Evolutionary conservation across 345 rosid species (phyloP).

Genomic region (Limnanthes douglasii): DNA sequence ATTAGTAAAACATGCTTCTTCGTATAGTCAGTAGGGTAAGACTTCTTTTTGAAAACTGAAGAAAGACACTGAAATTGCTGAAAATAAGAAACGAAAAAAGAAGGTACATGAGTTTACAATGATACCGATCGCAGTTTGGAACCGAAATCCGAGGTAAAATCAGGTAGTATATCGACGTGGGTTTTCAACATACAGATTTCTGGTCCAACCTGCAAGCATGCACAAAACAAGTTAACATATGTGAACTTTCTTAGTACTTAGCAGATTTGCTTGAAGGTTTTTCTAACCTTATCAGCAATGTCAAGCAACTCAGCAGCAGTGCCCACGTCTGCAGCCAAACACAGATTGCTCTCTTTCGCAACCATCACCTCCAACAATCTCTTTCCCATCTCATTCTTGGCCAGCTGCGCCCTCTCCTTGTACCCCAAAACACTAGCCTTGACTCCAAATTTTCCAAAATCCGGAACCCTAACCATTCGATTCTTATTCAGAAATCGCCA

Average conservation of each 20-base stretch:
- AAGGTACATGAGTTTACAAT: neutral
- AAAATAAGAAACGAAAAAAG: neutral
- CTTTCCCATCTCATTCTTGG: conserved; percentile 66
- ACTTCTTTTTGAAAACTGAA: too few relatives aligned
- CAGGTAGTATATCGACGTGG: conserved; percentile 91
- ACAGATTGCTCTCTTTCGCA: conserved; percentile 75
- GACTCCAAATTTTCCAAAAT: conserved; percentile 19
- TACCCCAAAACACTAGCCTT: conserved; percentile 34
- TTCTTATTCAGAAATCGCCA: conserved; percentile 69
- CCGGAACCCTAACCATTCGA: conserved; percentile 49
- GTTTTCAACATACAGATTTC: conserved; percentile 93
- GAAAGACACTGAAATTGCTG: too few relatives aligned
- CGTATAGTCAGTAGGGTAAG: too few relatives aligned
- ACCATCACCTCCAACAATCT: conserved; percentile 72
- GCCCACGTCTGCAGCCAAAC: conserved; percentile 93
- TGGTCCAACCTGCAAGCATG: conserved; percentile 64
- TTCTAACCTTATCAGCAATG: conserved; percentile 64
- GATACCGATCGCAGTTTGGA: conserved; percentile 69
- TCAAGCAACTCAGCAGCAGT: conserved; percentile 82
- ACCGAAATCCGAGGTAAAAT: conserved; percentile 88
- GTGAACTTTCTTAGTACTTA: too few relatives aligned
- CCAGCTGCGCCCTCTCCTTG: conserved; percentile 48
- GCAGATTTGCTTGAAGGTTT: too few relatives aligned
- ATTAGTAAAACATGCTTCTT: too few relatives aligned
- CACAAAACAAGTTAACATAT: conserved; percentile 6